Percentiles rank a stretch among this genome's conserved stretches.
These are phyloP conservation scores for Miscanthus lutarioriparius DNA, from an alignment of 176 grass and related monocot species.

Conservation along the genomic window DNA sequence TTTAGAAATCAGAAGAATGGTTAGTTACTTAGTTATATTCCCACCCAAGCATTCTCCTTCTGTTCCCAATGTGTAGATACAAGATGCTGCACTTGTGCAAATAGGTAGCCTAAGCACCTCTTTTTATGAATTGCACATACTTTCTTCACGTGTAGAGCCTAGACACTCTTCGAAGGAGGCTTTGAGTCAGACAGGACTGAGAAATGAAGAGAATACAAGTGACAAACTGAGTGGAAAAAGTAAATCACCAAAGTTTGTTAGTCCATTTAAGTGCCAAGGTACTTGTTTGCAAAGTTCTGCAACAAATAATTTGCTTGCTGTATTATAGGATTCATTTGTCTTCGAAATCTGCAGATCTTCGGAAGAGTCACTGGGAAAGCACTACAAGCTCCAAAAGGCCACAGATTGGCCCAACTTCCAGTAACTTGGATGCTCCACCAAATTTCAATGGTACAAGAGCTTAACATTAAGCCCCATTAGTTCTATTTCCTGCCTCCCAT, in stretches of 20 bases:
- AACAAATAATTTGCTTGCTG: background rate
- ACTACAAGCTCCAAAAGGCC: constrained; percentile 1
- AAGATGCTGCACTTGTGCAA: background rate
- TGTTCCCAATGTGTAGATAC: background rate
- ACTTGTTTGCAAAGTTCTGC: background rate
- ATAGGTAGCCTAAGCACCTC: background rate
- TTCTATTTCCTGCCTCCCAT: background rate
- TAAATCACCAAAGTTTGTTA: constrained; percentile 49
- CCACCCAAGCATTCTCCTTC: background rate
- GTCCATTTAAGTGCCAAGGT: constrained; percentile 44
- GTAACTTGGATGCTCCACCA: constrained; percentile 28
- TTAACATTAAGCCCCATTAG: constrained; percentile 11
- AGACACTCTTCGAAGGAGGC: constrained; percentile 19
- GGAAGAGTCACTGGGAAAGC: constrained; percentile 19
- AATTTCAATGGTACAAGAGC: constrained; percentile 39
- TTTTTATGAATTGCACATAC: background rate
- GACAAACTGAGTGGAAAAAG: constrained; percentile 17
- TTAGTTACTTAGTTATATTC: constrained; percentile 50
- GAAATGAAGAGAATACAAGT: constrained; percentile 29
- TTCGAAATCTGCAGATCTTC: constrained; percentile 32
- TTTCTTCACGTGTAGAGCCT: constrained; percentile 27
- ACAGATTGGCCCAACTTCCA: constrained; percentile 14
- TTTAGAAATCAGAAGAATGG: constrained; percentile 40
- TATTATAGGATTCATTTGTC: constrained; percentile 15
- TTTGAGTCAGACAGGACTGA: constrained; percentile 17